Conservation (phyloP, 2,329 filamentous ascomycete genomes). For the Thelonectria discophora region DNA sequence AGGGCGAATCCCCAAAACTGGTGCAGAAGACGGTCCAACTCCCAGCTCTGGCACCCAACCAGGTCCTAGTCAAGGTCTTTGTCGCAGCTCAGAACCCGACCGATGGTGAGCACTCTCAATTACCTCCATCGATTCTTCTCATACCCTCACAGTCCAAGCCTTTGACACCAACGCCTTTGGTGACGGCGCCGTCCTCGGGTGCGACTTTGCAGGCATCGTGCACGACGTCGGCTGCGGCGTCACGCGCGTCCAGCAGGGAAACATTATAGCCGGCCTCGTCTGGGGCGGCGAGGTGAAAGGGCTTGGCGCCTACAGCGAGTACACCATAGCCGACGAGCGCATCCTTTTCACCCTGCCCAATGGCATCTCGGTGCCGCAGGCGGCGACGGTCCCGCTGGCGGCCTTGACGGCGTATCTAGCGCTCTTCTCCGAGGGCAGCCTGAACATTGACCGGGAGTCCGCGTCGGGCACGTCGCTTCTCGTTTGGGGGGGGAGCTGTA, state of each 20-base stretch:
- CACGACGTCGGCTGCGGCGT: slow-evolving; percentile 43
- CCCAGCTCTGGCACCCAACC: slow-evolving; percentile 27
- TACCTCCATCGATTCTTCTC: background rate
- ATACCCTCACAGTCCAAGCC: slow-evolving; percentile 41
- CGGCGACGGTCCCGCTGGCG: slow-evolving; percentile 52
- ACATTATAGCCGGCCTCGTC: slow-evolving; percentile 39
- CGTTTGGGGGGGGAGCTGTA: slow-evolving; percentile 56
- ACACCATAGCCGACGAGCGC: slow-evolving; percentile 51
- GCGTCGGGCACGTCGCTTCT: slow-evolving; percentile 41
- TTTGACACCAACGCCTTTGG: slow-evolving; percentile 50
- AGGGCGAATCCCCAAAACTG: slow-evolving; percentile 26
- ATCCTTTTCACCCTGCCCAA: slow-evolving; percentile 52
- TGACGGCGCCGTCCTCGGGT: slow-evolving; percentile 48
- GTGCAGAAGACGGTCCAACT: slow-evolving; percentile 27
- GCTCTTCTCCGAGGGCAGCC: slow-evolving; percentile 49
- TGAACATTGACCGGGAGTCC: slow-evolving; percentile 44
- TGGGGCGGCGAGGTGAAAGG: slow-evolving; percentile 44
- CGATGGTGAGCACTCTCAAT: slow-evolving; percentile 27
- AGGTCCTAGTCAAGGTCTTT: slow-evolving; percentile 38
- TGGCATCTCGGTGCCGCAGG: slow-evolving; percentile 42
- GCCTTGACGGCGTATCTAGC: slow-evolving; percentile 51
- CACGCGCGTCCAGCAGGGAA: slow-evolving; percentile 31
- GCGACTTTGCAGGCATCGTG: slow-evolving; percentile 50
- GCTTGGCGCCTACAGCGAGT: slow-evolving; percentile 51
- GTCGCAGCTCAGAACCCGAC: slow-evolving; percentile 42